Percentiles rank a stretch among this genome's conserved stretches.
These are phyloP conservation scores for Solanum chiquidenum DNA, from an alignment of 257 asterid genomes.

Conservation along the genomic window DNA sequence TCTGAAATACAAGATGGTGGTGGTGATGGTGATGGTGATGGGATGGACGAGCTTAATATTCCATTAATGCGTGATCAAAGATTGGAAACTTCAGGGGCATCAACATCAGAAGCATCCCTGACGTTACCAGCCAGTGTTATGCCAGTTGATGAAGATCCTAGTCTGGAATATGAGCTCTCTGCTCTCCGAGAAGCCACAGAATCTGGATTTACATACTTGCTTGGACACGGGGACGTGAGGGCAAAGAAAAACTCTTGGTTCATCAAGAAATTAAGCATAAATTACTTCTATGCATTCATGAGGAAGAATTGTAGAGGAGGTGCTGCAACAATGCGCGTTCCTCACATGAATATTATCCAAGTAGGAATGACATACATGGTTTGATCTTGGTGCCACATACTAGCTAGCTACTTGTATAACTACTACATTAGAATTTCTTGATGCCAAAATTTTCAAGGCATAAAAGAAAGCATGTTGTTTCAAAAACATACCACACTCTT, in stretches of 20 bases:
- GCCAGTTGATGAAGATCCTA: slow-evolving; percentile 58
- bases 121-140: slow-evolving; percentile 25
- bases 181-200: slow-evolving; percentile 67
- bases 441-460: not conserved
- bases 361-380: slow-evolving; percentile 92
- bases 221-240: slow-evolving; percentile 82
- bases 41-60: slow-evolving; percentile 26
- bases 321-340: slow-evolving; percentile 84
- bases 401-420: not conserved
- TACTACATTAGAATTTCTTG: not conserved
- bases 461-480: not conserved
- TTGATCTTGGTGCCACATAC: slow-evolving; percentile 14
- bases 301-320: slow-evolving; percentile 94
- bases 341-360: slow-evolving; percentile 69
- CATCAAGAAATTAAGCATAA: slow-evolving; percentile 63
- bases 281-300: slow-evolving; percentile 82
- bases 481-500: not conserved
- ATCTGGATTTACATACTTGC: slow-evolving; percentile 78
- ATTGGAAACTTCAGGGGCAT: not conserved
- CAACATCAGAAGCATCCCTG: slow-evolving; percentile 32
- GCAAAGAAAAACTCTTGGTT: slow-evolving; percentile 76
- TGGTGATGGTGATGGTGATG: slow-evolving; percentile 24
- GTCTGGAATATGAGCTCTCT: slow-evolving; percentile 75
- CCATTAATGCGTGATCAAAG: slow-evolving; percentile 50
- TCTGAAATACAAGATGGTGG: slow-evolving; percentile 22